Percentiles rank a stretch among this genome's conserved stretches.
These are phyloP conservation scores for Nicotiana tomentosiformis DNA, from an alignment of 257 asterid species.

Conservation along the genomic window DNA sequence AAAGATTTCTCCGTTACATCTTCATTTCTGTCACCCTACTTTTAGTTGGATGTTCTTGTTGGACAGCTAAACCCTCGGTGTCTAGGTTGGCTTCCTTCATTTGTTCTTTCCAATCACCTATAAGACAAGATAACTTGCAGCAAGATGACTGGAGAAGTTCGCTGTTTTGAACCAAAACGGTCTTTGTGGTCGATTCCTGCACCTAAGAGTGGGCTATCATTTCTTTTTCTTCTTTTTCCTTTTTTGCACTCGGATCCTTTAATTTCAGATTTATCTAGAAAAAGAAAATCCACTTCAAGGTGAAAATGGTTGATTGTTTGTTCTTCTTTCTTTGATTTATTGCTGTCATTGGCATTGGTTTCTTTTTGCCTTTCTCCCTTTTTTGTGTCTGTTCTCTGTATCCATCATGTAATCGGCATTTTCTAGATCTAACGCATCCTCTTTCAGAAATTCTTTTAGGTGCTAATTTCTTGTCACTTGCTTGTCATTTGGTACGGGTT, in stretches of 20 bases:
- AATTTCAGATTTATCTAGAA: neutral
- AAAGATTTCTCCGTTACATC: neutral
- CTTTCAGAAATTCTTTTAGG: neutral
- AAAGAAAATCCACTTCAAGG: neutral
- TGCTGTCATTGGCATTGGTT: neutral
- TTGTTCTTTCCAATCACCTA: neutral
- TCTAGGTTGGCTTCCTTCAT: neutral
- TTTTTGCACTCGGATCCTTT: neutral
- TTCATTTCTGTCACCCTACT: neutral
- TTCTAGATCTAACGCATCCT: neutral
- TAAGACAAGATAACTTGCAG: neutral
- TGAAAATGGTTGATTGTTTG: neutral
- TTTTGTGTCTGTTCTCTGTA: neutral
- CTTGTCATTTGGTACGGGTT: neutral
- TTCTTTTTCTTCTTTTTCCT: neutral
- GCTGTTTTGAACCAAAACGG: neutral
- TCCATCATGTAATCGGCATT: neutral
- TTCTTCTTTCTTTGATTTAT: neutral
- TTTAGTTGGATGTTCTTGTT: neutral
- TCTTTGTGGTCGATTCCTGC: neutral
- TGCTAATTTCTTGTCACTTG: neutral
- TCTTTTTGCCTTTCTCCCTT: neutral
- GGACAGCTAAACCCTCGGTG: neutral
- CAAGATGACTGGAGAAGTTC: slow-evolving; percentile 1
- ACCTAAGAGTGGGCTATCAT: neutral